Evolutionary conservation across 75 land plant genomes (phyloP), one percentile per base, ranked within the genome.

Genomic region (Gnetum montanum): DNA sequence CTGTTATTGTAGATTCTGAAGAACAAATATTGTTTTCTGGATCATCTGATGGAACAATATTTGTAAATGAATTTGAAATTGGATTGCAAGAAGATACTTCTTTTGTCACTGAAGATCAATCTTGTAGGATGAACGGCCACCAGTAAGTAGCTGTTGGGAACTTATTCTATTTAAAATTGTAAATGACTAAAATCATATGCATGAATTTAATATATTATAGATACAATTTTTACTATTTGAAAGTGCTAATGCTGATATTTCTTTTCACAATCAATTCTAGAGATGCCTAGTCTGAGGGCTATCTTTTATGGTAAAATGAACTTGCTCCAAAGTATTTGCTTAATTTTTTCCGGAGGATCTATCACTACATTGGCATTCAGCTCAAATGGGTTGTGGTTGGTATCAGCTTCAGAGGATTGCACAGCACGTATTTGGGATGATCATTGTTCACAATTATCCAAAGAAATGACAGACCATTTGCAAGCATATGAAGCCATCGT

Each of bases 381-480:
- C 33, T 47, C 57, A 57, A 67, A 63, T 72, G 70, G 63, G 40
- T 56, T 60, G 1, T 51, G 49, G 38, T 54, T 80, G 34, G 64
- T 80, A 28, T 80, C 84, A 11, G 76, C 82, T 38, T 78, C 84
- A 18, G 76, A 77, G 47, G 80, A 80, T 46, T 72, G 73, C 62
- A 69, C 76, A 50, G 69, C 54, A 33, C 71, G 76, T 38, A 43
- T 80, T n/a, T 76, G 84, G 84, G 84, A 80, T 58, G 57, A n/a
- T n/a, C n/a, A n/a, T n/a, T n/a, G n/a, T n/a, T n/a, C 58, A 13
- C n/a, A n/a, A n/a, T n/a, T n/a, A n/a, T n/a, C n/a, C n/a, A n/a
- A n/a, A n/a, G n/a, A n/a, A n/a, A n/a, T n/a, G n/a, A n/a, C n/a
- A n/a, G n/a, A n/a, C n/a, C n/a, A n/a, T n/a, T n/a, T n/a, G n/a